These are phyloP conservation scores for Boletellus ananiceps DNA, from an alignment of 768 basidiomycete species.

Conservation along the genomic window DNA sequence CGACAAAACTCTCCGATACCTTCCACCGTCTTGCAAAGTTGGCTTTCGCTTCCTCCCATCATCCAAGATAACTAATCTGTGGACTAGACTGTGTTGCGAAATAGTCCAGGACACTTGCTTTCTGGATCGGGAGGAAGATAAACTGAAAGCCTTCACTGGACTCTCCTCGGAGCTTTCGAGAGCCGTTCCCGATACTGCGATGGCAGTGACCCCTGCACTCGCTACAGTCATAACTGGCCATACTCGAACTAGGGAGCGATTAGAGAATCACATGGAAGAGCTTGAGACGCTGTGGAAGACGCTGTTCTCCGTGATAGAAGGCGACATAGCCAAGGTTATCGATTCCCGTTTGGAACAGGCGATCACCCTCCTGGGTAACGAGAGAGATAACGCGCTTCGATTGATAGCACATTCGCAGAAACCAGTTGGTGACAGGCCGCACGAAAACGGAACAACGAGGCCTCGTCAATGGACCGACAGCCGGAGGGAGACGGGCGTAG, in stretches of 20 bases:
- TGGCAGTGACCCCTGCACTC: constrained; percentile 42
- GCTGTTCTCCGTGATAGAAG: constrained; percentile 39
- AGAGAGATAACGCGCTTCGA: constrained; percentile 25
- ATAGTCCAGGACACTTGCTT: constrained; percentile 40
- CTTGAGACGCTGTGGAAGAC: constrained; percentile 46
- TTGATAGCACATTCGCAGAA: constrained; percentile 19
- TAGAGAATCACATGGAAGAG: constrained; percentile 36
- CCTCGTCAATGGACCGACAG: constrained; percentile 11
- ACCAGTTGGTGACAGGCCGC: constrained; percentile 1
- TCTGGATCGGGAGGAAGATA: constrained; percentile 43
- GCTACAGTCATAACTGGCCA: constrained; percentile 42
- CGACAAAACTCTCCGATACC: constrained; percentile 21
- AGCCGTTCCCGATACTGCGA: constrained; percentile 39
- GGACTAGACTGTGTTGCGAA: constrained; percentile 41
- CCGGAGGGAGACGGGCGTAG: constrained; percentile 11
- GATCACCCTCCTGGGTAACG: constrained; percentile 31
- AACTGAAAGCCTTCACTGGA: constrained; percentile 45
- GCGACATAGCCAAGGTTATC: constrained; percentile 39
- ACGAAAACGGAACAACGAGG: constrained; percentile 5
- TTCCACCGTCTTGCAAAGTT: constrained; percentile 40
- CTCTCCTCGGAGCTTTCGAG: constrained; percentile 45
- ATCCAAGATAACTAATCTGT: constrained; percentile 9
- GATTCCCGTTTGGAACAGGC: constrained; percentile 30
- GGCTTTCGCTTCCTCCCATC: constrained; percentile 8
- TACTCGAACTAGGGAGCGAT: constrained; percentile 38